Evolutionary conservation across 1,284 basidiomycete genomes (phyloP), one percentile per base, ranked within the genome.

Genomic region (Melampsora americana): DNA sequence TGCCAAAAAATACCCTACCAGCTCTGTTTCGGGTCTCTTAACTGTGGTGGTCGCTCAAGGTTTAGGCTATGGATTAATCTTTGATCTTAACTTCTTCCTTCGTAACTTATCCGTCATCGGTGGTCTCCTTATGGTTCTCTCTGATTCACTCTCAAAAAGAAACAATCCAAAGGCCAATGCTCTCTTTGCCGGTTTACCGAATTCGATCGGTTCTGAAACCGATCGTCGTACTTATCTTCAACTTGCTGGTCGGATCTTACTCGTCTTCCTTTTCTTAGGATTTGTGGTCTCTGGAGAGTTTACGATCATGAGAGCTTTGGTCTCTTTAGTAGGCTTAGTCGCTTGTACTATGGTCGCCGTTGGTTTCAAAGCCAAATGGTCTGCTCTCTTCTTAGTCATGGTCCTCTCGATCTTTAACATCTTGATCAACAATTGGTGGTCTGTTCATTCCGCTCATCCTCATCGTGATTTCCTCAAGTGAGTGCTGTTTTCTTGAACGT

Each of bases 171-270:
- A 90, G 84, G 93, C 91, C 85, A 90, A 90, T 81, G 82, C 80
- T 77, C 85, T 91, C 67, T 98, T 98, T 82, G 95, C 95, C 4
- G 95, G 95, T 65, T 85, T 99, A 14, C 95, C 95, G 0, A 88
- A 87, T 59, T 87, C 84, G 11, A 78, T 78, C 39, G 77, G 96
- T 77, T 93, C 89, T 82, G 96, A 99, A 84, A 96, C 89, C 5
- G 96, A 99, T 85, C 89, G 93, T 85, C 92, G 92, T 85, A 97
- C 98, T 90, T 99, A 99, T 84, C 95, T 96, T 89, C 90, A 99
- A 82, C 90, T 99, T 68, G 92, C 95, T 0, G 96, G 95, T 70
- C 93, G 96, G 77, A 90, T 99, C 77, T 88, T 99, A 78, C 89
- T 99, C 81, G 97, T 99, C 83, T 98, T 99, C 90, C 89, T 99